Conservation (phyloP, 2,329 filamentous ascomycete genomes). For the Aspergillus bombycis region DNA sequence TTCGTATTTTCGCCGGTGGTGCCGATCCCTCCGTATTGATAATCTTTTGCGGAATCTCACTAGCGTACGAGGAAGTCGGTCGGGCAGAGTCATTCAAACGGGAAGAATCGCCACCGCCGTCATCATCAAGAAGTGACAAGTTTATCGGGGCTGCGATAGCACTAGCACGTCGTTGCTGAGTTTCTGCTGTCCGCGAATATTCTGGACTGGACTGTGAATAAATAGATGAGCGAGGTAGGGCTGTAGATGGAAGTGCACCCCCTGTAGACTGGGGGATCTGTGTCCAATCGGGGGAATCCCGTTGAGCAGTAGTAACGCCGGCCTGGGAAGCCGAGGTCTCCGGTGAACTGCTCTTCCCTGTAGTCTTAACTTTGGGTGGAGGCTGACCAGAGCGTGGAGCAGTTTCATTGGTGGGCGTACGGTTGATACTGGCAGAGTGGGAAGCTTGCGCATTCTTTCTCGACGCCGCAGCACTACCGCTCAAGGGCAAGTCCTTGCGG, state of each 20-base stretch:
- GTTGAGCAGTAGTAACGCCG: constrained; percentile 29
- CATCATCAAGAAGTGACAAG: constrained; percentile 60
- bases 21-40: constrained; percentile 33
- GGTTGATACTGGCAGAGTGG: constrained; percentile 34
- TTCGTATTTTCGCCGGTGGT: constrained; percentile 44
- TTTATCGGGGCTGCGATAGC: constrained; percentile 54
- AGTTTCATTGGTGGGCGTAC: constrained; percentile 36
- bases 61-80: constrained; percentile 24
- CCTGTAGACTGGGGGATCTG: constrained; percentile 34
- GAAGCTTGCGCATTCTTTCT: constrained; percentile 65
- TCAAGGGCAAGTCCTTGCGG: constrained; percentile 86
- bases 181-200: constrained; percentile 45
- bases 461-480: constrained; percentile 76
- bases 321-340: constrained; percentile 36
- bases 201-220: constrained; percentile 60
- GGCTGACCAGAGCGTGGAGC: constrained; percentile 31
- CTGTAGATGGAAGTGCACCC: constrained; percentile 19
- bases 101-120: constrained; percentile 52
- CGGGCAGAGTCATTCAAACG: constrained; percentile 25
- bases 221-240: constrained; percentile 35
- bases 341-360: constrained; percentile 40
- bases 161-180: constrained; percentile 37
- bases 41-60: constrained; percentile 32
- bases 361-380: constrained; percentile 32
- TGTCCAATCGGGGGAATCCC: constrained; percentile 40